Evolutionary conservation across 2,329 filamentous ascomycete genomes (phyloP).

Genomic region (Pseudofabraea citricarpa): DNA sequence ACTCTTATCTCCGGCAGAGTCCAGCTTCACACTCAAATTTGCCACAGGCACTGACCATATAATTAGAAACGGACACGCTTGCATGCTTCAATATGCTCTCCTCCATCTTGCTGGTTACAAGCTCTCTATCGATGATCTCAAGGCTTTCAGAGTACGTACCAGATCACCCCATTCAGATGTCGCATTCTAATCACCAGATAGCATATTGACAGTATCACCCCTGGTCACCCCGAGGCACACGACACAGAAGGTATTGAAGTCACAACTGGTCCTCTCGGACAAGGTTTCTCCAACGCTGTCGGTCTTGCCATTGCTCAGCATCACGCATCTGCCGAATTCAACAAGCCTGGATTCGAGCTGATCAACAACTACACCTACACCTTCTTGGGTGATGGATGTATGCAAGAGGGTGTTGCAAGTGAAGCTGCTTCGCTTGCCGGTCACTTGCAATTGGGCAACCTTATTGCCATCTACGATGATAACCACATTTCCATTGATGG

Average conservation of each 20-base stretch:
- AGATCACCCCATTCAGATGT: not conserved
- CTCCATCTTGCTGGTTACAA: conserved; percentile 94
- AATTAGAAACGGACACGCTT: conserved; percentile 89
- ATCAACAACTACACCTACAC: conserved; percentile 95
- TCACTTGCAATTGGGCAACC: conserved; percentile 95
- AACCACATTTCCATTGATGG: conserved; percentile 97
- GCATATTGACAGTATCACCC: conserved; percentile 68
- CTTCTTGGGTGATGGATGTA: conserved; percentile 97
- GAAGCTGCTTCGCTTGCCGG: conserved; percentile 91
- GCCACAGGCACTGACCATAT: conserved; percentile 12
- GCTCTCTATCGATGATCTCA: conserved; percentile 84
- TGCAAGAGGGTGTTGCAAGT: conserved; percentile 95
- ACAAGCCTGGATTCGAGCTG: conserved; percentile 90
- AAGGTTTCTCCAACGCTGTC: conserved; percentile 96
- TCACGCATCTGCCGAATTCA: conserved; percentile 86
- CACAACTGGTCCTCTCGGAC: conserved; percentile 94
- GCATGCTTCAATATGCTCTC: conserved; percentile 98
- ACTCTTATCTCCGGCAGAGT: too few relatives aligned
- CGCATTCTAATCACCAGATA: conserved; percentile 23
- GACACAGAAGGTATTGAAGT: conserved; percentile 97
- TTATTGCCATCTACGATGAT: conserved; percentile 96
- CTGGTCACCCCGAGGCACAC: conserved; percentile 93
- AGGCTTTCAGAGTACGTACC: conserved; percentile 82
- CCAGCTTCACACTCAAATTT: too few relatives aligned
- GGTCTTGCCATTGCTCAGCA: conserved; percentile 96